Evolutionary conservation across 2,329 filamentous ascomycete genomes (phyloP).

Genomic region (Eutypa lata): DNA sequence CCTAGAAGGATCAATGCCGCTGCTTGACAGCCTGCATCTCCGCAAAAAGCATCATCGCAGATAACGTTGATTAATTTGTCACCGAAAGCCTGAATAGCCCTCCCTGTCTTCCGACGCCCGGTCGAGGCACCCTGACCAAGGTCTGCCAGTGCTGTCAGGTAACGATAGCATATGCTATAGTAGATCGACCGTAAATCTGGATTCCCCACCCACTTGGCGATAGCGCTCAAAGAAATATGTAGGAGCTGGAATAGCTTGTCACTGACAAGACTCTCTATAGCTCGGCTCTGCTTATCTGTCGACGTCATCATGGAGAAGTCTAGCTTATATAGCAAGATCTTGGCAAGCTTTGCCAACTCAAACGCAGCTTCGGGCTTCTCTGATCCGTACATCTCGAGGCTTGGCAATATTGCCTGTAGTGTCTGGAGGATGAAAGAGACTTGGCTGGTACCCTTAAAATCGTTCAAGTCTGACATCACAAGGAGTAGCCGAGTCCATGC

Average conservation of each 20-base stretch:
- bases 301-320: slow-evolving; percentile 47
- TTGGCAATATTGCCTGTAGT: slow-evolving; percentile 83
- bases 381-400: slow-evolving; percentile 73
- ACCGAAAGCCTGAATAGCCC: slow-evolving; percentile 65
- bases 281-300: slow-evolving; percentile 41
- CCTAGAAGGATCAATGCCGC: slow-evolving; percentile 83
- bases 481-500: slow-evolving; percentile 84
- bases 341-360: slow-evolving; percentile 74
- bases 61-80: slow-evolving; percentile 80
- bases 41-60: slow-evolving; percentile 89
- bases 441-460: slow-evolving; percentile 69
- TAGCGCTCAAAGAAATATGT: slow-evolving; percentile 77
- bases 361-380: slow-evolving; percentile 67
- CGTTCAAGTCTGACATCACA: slow-evolving; percentile 78
- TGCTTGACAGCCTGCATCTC: slow-evolving; percentile 76
- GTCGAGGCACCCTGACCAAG: slow-evolving; percentile 45
- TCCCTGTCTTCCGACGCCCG: slow-evolving; percentile 62
- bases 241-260: slow-evolving; percentile 92
- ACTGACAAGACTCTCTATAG: slow-evolving; percentile 69
- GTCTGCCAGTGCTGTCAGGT: slow-evolving; percentile 68
- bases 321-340: slow-evolving; percentile 68
- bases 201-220: slow-evolving; percentile 69
- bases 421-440: slow-evolving; percentile 81
- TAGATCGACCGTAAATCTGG: slow-evolving; percentile 76
- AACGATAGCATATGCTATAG: slow-evolving; percentile 88